phyloP scores from a whole-genome alignment of 768 basidiomycete genomes.

The Lactifluus volemus region DNA sequence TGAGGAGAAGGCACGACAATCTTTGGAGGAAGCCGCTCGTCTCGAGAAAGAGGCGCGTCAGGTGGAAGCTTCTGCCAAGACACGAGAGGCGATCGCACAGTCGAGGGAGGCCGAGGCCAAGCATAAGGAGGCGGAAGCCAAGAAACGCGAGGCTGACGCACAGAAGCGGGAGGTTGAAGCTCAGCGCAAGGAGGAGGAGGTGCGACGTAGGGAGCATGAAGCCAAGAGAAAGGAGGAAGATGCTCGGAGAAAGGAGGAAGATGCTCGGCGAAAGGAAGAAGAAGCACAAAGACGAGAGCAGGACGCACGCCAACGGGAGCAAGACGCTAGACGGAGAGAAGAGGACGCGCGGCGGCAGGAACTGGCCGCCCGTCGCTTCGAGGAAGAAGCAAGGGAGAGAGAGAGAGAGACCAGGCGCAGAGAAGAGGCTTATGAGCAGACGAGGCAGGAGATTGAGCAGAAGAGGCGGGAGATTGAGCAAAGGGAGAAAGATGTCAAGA shows the following conservation, averaged over 20 bases:
- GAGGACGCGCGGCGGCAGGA: conserved; percentile 25
- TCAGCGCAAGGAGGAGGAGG: conserved; percentile 25
- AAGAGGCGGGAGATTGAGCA: conserved; percentile 15
- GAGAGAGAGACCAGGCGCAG: conserved; percentile 19
- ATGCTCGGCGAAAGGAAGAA: conserved; percentile 27
- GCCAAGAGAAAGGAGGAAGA: conserved; percentile 26
- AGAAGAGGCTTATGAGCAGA: conserved; percentile 25
- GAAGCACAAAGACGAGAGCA: conserved; percentile 25
- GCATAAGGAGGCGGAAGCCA: conserved; percentile 24
- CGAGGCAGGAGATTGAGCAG: conserved; percentile 11
- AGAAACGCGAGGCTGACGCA: conserved; percentile 28
- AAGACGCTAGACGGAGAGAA: conserved; percentile 27
- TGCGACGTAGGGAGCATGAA: conserved; percentile 27
- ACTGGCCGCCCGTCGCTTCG: conserved; percentile 24
- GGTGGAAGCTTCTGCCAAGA: conserved; percentile 21
- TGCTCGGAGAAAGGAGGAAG: conserved; percentile 25
- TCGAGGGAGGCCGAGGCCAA: conserved; percentile 17
- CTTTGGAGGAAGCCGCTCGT: conserved; percentile 17
- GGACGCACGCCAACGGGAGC: conserved; percentile 29
- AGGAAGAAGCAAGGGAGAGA: conserved; percentile 24
- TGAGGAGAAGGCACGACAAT: conserved; percentile 21
- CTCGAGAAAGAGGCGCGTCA: conserved; percentile 20
- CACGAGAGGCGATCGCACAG: conserved; percentile 18
- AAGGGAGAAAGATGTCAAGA: conserved; percentile 13
- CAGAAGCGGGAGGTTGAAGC: conserved; percentile 29